Percentiles rank a stretch among this genome's conserved stretches.
Conservation (phyloP, 1,139 yeast species). For the Taphrina sp. region DNA sequence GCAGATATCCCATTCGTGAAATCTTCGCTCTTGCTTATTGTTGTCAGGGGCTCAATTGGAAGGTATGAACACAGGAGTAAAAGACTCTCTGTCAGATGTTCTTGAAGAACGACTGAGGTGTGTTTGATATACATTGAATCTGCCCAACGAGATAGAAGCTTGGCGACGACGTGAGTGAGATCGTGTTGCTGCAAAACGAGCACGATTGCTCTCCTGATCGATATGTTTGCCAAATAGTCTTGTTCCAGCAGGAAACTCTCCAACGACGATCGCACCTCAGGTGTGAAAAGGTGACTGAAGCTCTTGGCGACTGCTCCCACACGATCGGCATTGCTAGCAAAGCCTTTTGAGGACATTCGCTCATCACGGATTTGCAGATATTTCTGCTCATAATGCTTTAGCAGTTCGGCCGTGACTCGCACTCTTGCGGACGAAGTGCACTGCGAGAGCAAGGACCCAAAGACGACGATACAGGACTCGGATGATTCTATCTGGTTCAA, state of each 20-base stretch:
- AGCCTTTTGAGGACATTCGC: background rate
- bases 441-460: no score
- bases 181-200: slow-evolving; percentile 13
- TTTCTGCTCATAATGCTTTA: no score
- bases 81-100: slow-evolving; percentile 5
- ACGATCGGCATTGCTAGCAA: background rate
- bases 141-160: slow-evolving; percentile 13
- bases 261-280: no score
- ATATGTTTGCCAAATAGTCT: no score
- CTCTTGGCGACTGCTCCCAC: background rate
- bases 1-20: slow-evolving; percentile 8
- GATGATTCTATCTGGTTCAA: background rate
- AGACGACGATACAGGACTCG: no score
- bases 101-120: slow-evolving; percentile 4
- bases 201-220: slow-evolving; percentile 12
- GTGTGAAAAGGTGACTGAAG: no score
- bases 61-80: slow-evolving; percentile 10
- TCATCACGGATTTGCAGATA: no score
- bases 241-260: no score
- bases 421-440: no score
- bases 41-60: background rate
- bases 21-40: background rate
- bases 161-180: no score
- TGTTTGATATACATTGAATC: slow-evolving; percentile 9
- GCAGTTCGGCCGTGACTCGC: no score